Evolutionary conservation across 768 basidiomycete species (phyloP).

Genomic region (Leccinum aurantiacum): DNA sequence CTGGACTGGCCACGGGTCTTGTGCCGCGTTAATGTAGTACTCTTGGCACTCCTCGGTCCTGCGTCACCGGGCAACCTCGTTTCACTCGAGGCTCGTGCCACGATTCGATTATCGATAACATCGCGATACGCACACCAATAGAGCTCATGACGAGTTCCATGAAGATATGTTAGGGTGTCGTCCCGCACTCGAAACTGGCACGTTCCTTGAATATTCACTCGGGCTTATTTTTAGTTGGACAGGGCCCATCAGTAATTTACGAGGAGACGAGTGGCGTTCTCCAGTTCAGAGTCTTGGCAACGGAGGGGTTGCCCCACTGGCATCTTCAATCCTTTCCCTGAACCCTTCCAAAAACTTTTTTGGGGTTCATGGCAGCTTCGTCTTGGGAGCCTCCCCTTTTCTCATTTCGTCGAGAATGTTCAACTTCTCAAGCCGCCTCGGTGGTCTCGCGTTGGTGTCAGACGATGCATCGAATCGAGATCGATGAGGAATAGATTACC

Average conservation of each 20-base stretch:
- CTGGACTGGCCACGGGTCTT: conserved; percentile 6
- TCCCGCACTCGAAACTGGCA: not conserved
- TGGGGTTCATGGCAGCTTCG: not conserved
- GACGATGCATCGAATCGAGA: not conserved
- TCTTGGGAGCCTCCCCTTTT: not conserved
- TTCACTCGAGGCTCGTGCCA: not conserved
- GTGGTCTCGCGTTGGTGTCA: not conserved
- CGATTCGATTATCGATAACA: not conserved
- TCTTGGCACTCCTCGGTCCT: not conserved
- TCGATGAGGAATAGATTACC: not conserved
- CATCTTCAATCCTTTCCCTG: not conserved
- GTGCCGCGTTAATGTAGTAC: conserved; percentile 16
- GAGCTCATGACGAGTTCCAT: not conserved
- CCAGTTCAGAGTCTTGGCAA: not conserved
- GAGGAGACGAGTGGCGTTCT: conserved; percentile 8
- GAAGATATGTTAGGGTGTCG: not conserved
- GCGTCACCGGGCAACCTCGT: not conserved
- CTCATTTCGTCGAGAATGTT: not conserved
- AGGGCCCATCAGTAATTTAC: not conserved
- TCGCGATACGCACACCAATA: not conserved
- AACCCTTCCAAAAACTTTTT: not conserved
- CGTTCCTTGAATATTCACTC: not conserved
- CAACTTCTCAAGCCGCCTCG: not conserved
- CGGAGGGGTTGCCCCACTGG: not conserved
- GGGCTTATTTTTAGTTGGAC: conserved; percentile 6